Conservation (phyloP, 371 early-diverging fungal genomes). For the Mortierella sp. region DNA sequence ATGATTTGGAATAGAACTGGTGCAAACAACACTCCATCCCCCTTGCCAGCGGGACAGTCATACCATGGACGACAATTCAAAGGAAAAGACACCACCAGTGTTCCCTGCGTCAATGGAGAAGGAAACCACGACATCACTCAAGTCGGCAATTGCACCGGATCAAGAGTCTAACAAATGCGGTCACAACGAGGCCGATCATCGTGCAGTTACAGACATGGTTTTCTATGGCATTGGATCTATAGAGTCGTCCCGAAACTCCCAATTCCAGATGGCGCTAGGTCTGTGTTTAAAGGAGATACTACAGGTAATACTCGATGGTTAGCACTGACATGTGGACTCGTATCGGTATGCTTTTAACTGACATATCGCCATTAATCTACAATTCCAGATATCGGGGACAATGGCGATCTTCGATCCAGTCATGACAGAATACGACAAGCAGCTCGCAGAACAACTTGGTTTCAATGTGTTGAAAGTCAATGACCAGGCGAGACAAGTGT, state of each 20-base stretch:
- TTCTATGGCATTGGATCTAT: constrained; percentile 77
- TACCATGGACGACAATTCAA: neutral
- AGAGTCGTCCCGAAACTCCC: constrained; percentile 64
- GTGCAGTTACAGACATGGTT: constrained; percentile 56
- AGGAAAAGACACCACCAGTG: neutral
- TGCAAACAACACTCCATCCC: constrained; percentile 23
- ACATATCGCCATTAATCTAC: too few species aligned
- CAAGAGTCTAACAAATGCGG: too few species aligned
- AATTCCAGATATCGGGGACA: constrained; percentile 54
- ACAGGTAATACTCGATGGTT: constrained; percentile 46
- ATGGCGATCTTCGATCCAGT: constrained; percentile 73
- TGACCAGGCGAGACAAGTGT: constrained; percentile 47
- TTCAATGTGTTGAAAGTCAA: constrained; percentile 58
- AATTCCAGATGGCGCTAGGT: constrained; percentile 67
- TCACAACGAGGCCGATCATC: too few species aligned
- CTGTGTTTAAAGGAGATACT: constrained; percentile 60
- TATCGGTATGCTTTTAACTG: too few species aligned
- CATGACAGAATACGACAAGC: constrained; percentile 66
- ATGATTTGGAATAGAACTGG: constrained; percentile 19
- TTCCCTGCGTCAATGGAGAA: too few species aligned
- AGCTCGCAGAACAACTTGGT: constrained; percentile 54
- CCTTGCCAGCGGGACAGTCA: constrained; percentile 10
- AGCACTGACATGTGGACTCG: too few species aligned
- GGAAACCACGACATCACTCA: too few species aligned
- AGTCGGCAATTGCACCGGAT: too few species aligned